Evolutionary conservation across 257 asterid species (phyloP).

Genomic region (Solanum neorickii): DNA sequence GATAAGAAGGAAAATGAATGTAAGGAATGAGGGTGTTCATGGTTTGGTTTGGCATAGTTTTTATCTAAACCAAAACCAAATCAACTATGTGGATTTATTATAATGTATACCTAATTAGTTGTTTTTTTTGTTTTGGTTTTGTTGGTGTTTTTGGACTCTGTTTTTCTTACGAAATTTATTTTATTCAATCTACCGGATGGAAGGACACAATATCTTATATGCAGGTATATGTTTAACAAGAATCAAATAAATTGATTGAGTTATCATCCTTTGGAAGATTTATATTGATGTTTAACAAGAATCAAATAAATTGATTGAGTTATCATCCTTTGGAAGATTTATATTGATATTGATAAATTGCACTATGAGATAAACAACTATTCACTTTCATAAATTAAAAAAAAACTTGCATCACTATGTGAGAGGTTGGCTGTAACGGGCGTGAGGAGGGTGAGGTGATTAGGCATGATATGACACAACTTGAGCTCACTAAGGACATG

Average conservation of each 20-base stretch:
- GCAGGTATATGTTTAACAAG: neutral
- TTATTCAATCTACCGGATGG: neutral
- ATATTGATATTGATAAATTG: neutral
- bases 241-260: neutral
- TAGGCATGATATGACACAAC: neutral
- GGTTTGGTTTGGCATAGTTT: neutral
- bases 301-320: neutral
- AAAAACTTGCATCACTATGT: neutral
- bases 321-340: neutral
- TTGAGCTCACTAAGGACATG: neutral
- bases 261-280: neutral
- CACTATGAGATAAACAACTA: neutral
- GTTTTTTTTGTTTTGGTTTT: neutral
- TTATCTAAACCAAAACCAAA: neutral
- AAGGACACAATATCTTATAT: neutral
- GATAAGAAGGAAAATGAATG: neutral
- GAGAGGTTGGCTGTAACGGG: neutral
- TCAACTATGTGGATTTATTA: neutral
- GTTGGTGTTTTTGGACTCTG: neutral
- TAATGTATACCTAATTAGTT: neutral
- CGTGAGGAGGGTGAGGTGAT: neutral
- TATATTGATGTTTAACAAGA: neutral
- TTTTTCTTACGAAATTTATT: neutral
- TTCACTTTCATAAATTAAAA: neutral
- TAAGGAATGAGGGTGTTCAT: neutral